Evolutionary conservation across 176 grass and related monocot species (phyloP).

Genomic region (Puya raimondii): DNA sequence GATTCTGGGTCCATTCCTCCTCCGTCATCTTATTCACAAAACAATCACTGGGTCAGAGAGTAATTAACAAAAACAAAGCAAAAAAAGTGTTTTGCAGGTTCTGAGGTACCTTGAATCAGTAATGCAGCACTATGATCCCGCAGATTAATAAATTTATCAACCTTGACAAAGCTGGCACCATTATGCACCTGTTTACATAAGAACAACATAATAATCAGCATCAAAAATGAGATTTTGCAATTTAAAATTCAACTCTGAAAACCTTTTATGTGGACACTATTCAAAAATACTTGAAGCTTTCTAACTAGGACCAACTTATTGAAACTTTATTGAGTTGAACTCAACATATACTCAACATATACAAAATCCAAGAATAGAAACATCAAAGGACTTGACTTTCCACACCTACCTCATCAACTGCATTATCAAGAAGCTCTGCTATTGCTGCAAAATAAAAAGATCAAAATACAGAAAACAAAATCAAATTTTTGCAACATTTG

Average conservation of each 20-base stretch:
- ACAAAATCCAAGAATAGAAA: not conserved
- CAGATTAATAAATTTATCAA: slow-evolving; percentile 38
- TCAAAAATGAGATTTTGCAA: too few species aligned
- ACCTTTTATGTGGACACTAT: not conserved
- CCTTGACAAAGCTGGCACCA: slow-evolving; percentile 34
- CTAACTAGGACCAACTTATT: too few species aligned
- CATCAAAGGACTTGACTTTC: not conserved
- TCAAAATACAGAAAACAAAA: slow-evolving; percentile 5
- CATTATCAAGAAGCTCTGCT: slow-evolving; percentile 50
- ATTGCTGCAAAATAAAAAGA: slow-evolving; percentile 34
- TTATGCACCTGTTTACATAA: slow-evolving; percentile 29
- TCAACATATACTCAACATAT: slow-evolving; percentile 6
- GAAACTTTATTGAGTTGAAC: not conserved
- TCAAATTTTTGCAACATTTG: not conserved
- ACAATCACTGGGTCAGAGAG: slow-evolving; percentile 15
- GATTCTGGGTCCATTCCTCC: slow-evolving; percentile 89
- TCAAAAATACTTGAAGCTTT: slow-evolving; percentile 6
- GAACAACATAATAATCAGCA: not conserved
- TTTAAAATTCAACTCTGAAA: not conserved
- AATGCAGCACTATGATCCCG: slow-evolving; percentile 19
- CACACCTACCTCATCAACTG: slow-evolving; percentile 41
- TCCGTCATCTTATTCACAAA: slow-evolving; percentile 70
- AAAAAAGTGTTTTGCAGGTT: not conserved
- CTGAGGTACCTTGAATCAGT: slow-evolving; percentile 37
- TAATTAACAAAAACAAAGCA: slow-evolving; percentile 3